phyloP scores from a whole-genome alignment of 257 asterid genomes.

The Dorcoceras hygrometricum region DNA sequence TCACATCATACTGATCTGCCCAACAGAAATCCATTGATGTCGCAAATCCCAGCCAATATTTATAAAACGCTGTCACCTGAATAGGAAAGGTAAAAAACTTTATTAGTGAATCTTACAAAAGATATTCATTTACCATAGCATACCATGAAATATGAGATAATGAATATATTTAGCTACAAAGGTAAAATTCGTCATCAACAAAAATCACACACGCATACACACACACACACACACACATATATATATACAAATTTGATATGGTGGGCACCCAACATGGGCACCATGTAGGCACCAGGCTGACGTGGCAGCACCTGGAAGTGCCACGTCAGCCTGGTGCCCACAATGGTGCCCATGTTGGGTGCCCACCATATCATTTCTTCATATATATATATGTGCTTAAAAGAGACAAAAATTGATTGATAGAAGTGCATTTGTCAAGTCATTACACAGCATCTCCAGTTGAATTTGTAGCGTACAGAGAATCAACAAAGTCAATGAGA shows the following conservation, averaged over 20 bases:
- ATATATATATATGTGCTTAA: background rate
- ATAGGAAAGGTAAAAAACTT: conserved; percentile 17
- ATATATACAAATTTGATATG: too few relatives aligned
- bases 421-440: background rate
- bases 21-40: conserved; percentile 83
- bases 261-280: too few relatives aligned
- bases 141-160: background rate
- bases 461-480: background rate
- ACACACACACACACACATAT: too few relatives aligned
- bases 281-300: too few relatives aligned
- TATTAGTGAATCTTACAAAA: conserved; percentile 11
- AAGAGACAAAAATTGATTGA: too few relatives aligned
- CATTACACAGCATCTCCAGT: background rate
- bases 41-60: conserved; percentile 74
- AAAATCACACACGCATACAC: too few relatives aligned
- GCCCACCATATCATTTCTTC: too few relatives aligned
- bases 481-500: background rate
- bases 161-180: background rate
- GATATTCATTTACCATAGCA: background rate
- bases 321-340: too few relatives aligned
- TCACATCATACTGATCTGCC: conserved; percentile 81
- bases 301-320: too few relatives aligned
- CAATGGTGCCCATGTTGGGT: too few relatives aligned
- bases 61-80: conserved; percentile 94
- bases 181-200: background rate